Conservation (phyloP, 1,139 yeast species). For the Yamadazyma dushanensis region DNA sequence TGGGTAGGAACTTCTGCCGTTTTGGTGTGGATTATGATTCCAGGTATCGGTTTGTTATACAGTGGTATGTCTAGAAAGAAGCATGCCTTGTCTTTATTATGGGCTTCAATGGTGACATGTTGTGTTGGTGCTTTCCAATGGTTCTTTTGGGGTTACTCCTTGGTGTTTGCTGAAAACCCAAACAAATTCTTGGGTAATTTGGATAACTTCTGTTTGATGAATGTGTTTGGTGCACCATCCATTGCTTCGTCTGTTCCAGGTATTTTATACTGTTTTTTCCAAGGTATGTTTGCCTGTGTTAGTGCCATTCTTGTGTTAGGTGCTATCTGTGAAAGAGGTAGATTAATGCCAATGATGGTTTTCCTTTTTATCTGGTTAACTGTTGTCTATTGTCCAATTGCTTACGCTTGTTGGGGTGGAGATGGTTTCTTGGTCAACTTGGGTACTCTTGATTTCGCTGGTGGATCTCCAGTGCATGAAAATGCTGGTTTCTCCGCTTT, state of each 20-base stretch:
- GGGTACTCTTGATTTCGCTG: constrained; percentile 94
- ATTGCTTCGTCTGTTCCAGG: constrained; percentile 75
- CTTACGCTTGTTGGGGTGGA: constrained; percentile 96
- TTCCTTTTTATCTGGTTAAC: constrained; percentile 93
- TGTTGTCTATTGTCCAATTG: constrained; percentile 92
- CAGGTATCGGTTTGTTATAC: constrained; percentile 88
- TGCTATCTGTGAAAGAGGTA: constrained; percentile 97
- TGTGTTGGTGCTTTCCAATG: constrained; percentile 85
- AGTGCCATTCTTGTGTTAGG: constrained; percentile 94
- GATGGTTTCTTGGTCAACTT: constrained; percentile 82
- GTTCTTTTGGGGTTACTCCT: constrained; percentile 97
- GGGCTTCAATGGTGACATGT: constrained; percentile 93
- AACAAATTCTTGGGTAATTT: constrained; percentile 71
- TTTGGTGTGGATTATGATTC: constrained; percentile 91
- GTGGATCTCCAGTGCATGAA: constrained; percentile 98
- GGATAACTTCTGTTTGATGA: constrained; percentile 73
- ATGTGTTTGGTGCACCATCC: constrained; percentile 80
- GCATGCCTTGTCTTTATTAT: constrained; percentile 83
- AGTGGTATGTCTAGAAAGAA: constrained; percentile 91
- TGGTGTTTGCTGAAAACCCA: constrained; percentile 74
- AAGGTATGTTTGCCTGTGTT: constrained; percentile 93
- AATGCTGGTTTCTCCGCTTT: constrained; percentile 93
- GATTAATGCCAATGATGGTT: constrained; percentile 94
- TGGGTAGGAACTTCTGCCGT: constrained; percentile 81
- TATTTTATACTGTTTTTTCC: constrained; percentile 83